Evolutionary conservation across 768 basidiomycete genomes (phyloP).

Genomic region (Suillus paluster): DNA sequence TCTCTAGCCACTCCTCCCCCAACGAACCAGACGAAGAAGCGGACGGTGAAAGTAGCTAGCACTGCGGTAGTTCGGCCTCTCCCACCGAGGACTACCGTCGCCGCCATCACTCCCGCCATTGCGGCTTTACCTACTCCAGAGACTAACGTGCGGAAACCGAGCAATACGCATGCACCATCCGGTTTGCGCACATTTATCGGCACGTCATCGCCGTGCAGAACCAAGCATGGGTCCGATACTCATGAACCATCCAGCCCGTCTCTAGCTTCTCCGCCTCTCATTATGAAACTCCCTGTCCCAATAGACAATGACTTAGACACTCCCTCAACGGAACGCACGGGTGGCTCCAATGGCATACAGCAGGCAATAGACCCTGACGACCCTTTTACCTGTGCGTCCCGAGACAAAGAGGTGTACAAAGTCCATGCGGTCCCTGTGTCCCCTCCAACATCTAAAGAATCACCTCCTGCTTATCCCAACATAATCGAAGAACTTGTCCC

Average conservation of each 20-base stretch:
- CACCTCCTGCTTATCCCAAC: background rate
- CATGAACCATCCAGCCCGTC: background rate
- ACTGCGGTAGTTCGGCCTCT: background rate
- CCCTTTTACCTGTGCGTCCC: background rate
- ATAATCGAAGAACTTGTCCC: conserved; percentile 20
- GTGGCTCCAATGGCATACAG: background rate
- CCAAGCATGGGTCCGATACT: background rate
- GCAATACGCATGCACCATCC: background rate
- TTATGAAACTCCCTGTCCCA: background rate
- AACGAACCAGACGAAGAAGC: conserved; percentile 9
- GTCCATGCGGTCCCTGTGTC: background rate
- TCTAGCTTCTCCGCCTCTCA: background rate
- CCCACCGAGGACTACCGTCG: background rate
- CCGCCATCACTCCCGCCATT: background rate
- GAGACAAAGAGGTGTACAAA: background rate
- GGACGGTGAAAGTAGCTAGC: background rate
- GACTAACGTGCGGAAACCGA: conserved; percentile 12
- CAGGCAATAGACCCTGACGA: conserved; percentile 1
- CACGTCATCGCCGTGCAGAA: background rate
- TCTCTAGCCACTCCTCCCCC: conserved; percentile 18
- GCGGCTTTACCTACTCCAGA: conserved; percentile 22
- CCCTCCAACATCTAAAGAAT: background rate
- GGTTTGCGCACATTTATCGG: background rate
- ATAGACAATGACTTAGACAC: background rate
- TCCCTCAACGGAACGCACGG: background rate